Base-by-base conservation (phyloP, 768 basidiomycete genomes). In the Trametes cinnabarina region DNA sequence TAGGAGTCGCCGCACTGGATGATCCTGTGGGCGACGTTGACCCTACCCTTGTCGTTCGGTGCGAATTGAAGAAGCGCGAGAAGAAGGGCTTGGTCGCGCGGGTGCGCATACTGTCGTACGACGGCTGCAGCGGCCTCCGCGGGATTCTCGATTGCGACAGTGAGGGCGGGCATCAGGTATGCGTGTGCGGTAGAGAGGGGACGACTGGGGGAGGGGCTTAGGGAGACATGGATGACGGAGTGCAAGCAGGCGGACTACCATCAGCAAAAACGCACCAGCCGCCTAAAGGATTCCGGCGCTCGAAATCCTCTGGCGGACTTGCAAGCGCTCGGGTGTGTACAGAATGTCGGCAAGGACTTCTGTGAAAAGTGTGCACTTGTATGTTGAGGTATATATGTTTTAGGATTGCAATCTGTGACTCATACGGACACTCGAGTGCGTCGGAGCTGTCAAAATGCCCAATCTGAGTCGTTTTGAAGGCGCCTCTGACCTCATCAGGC, bases 41-140 rank as follows among this genome's bases (percentile, higher is more conserved):
- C 28, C 41, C 41, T 37, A 14, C 47, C 58, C 47, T 22, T 49
- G 11, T 60, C 52, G 23, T 55, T 60, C 20, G 58, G 58, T 4
- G 58, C 58, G 26, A 49, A 60, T 19, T 60, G 40, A 1, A 60
- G 42, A 12, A 60, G 41, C 14, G 58, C 51, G 34, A 60, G 58
- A 22, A 60, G 52, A 19, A 60, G 47, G 10, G 51, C 52, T 14
- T 50, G 58, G 25, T 60, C 58, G 11, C 58, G 58, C 10, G 22
- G 40, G 25, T 42, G 47, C 0, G 58, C 52, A 44, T 54, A 26
- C 23, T 54, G 39, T 17, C 52, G 52, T 8, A 60, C 48, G 30
- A 54, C 40, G 25, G 52, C 34, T 32, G 47, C 51, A 1, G 58
- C 58, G 22, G 46, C 46, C 17, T 28, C 51, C 2, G 40, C 39